Conservation (phyloP, 495 filamentous ascomycete species). For the Parachaetomium inaequale region DNA sequence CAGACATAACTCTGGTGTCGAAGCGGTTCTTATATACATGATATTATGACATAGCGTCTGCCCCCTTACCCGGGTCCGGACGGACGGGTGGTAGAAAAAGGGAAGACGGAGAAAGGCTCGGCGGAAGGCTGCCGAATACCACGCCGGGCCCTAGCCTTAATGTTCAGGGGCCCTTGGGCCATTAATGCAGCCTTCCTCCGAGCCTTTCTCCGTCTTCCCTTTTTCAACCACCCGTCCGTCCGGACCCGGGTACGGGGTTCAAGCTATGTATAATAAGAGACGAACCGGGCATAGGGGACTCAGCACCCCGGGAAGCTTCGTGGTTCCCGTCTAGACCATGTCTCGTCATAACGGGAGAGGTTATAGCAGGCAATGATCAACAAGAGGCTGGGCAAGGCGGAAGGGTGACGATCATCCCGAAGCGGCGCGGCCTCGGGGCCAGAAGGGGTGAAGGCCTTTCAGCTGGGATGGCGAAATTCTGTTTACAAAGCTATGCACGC, state of each 20-base stretch:
- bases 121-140: slow-evolving; percentile 4
- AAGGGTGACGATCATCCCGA: background rate
- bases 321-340: background rate
- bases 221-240: background rate
- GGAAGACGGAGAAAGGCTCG: slow-evolving; percentile 4
- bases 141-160: background rate
- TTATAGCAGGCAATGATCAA: background rate
- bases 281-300: background rate
- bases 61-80: slow-evolving; percentile 2
- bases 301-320: background rate
- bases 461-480: background rate
- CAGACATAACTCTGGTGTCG: background rate
- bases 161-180: background rate
- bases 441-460: too few relatives aligned
- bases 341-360: background rate
- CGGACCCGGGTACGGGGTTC: background rate
- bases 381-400: background rate
- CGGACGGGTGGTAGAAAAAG: slow-evolving; percentile 10
- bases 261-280: background rate
- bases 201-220: background rate
- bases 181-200: background rate
- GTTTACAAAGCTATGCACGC: background rate
- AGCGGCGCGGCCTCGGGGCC: background rate
- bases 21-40: background rate
- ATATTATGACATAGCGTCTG: background rate